Evolutionary conservation across 2,329 filamentous ascomycete genomes (phyloP), one percentile per base, ranked within the genome.

Genomic region (Fusarium sp.): DNA sequence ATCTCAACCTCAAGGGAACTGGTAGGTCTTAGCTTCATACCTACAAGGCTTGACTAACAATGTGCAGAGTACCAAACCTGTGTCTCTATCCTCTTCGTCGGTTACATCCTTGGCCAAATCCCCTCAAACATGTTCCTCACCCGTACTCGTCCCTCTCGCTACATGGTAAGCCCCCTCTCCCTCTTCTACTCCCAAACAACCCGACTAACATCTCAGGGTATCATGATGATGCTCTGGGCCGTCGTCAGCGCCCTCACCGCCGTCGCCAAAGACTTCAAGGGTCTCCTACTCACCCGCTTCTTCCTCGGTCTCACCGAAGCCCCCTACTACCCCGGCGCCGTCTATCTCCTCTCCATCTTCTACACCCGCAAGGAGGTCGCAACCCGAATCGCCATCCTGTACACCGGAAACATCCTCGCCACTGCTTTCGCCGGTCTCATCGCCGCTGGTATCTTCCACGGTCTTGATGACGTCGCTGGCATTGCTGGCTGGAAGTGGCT

Each of bases 321-420:
- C 1, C 83, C 83, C 2, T 82, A 83, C 62, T 83, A 81, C 44
- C 80, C 79, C 2, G 80, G 82, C 32, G 81, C 77, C 18, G 76
- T 82, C 13, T 81, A 81, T 56, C 83, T 88, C 36, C 81, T 89
- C 15, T 86, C 85, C 6, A 84, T 86, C 58, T 90, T 87, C 81
- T 90, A 89, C 78, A 89, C 87, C 2, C 83, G 86, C 26, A 85
- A 87, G 73, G 84, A 85, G 72, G 76, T 87, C n/a, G 80, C 82
- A 20, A 78, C 81, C 8, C 80, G 84, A 39, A 84, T 85, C 10
- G 83, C 84, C 1, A 83, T 86, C 45, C 78, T 87, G 2, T 87
- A 87, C 68, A 81, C 84, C 0, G 83, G 84, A 11, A 81, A 80
- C 38, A 78, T 82, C 38, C 66, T 82, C 13, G 79, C 80, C 1